Conservation (phyloP, 352 stramenopile genomes). For the Phytophthora rubi region DNA sequence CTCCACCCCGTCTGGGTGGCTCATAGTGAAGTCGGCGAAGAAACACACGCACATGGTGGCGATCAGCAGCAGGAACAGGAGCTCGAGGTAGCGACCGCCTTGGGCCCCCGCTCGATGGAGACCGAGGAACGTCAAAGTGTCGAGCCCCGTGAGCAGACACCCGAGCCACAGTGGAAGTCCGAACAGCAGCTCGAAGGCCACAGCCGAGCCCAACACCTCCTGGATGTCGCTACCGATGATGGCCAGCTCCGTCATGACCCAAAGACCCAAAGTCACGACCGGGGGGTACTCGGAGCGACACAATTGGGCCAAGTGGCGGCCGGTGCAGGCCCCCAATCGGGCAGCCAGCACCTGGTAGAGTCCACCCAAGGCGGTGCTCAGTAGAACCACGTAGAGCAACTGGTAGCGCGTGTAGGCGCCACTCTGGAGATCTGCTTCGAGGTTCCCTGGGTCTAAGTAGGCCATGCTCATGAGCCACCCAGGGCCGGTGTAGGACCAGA, state of each 20-base stretch:
- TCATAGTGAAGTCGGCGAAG: conserved; percentile 85
- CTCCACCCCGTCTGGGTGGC: conserved; percentile 60
- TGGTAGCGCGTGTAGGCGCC: conserved; percentile 85
- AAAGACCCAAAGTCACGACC: conserved; percentile 61
- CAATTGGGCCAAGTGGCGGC: conserved; percentile 79
- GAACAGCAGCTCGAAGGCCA: conserved; percentile 85
- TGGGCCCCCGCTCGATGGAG: conserved; percentile 49
- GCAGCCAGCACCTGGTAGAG: conserved; percentile 91
- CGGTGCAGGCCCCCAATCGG: conserved; percentile 85
- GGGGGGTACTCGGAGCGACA: conserved; percentile 76
- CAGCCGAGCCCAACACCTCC: conserved; percentile 78
- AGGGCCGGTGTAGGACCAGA: conserved; percentile 63
- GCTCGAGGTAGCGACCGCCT: conserved; percentile 70
- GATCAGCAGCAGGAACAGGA: conserved; percentile 89
- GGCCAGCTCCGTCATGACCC: conserved; percentile 88
- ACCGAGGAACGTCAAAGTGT: conserved; percentile 92
- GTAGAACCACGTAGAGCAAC: conserved; percentile 87
- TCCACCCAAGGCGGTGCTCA: conserved; percentile 83
- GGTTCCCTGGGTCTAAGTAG: conserved; percentile 93
- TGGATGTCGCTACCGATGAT: conserved; percentile 91
- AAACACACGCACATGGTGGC: conserved; percentile 89
- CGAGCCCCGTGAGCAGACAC: conserved; percentile 67
- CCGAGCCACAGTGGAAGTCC: conserved; percentile 72
- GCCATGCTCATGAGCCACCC: conserved; percentile 84
- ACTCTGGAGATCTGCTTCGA: conserved; percentile 92